Conservation (phyloP, 1,284 basidiomycete genomes). For the Sporisorium graminicola region DNA sequence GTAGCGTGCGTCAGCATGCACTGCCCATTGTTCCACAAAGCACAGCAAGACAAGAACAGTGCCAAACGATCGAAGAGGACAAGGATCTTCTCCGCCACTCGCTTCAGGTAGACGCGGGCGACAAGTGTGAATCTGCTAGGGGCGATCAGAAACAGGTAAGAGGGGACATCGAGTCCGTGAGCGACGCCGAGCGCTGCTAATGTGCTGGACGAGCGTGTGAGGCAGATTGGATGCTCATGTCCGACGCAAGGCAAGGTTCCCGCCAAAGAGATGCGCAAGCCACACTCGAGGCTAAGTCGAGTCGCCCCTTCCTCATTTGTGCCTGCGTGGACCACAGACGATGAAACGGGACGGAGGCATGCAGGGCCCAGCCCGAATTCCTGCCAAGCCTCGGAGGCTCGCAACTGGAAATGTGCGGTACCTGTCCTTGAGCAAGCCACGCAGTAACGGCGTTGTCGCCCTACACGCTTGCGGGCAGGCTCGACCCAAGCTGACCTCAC, state of each 20-base stretch:
- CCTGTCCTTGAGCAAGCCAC: too few species aligned
- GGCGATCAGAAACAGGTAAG: too few species aligned
- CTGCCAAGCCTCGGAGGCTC: conserved; percentile 30
- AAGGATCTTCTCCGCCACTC: neutral
- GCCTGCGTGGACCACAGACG: conserved; percentile 6
- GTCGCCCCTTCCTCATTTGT: neutral
- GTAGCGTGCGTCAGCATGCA: neutral
- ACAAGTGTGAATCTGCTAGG: too few species aligned
- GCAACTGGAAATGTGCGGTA: conserved; percentile 6
- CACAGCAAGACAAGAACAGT: neutral
- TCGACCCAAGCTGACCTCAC: too few species aligned
- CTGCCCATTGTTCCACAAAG: neutral
- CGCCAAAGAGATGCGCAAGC: conserved; percentile 2
- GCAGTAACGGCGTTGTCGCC: too few species aligned
- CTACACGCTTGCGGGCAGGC: too few species aligned
- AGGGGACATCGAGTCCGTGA: too few species aligned
- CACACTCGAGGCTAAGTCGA: neutral
- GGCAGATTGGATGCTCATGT: too few species aligned
- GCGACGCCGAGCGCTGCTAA: too few species aligned
- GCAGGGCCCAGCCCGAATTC: conserved; percentile 1
- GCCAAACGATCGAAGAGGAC: neutral
- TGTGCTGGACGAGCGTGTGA: too few species aligned
- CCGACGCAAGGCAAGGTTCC: neutral
- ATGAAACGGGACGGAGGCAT: neutral
- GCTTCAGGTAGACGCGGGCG: too few species aligned